Percentiles rank a stretch among this genome's conserved stretches.
Conservation (phyloP, 2,329 filamentous ascomycete species). For the Exophiala bonariae region DNA sequence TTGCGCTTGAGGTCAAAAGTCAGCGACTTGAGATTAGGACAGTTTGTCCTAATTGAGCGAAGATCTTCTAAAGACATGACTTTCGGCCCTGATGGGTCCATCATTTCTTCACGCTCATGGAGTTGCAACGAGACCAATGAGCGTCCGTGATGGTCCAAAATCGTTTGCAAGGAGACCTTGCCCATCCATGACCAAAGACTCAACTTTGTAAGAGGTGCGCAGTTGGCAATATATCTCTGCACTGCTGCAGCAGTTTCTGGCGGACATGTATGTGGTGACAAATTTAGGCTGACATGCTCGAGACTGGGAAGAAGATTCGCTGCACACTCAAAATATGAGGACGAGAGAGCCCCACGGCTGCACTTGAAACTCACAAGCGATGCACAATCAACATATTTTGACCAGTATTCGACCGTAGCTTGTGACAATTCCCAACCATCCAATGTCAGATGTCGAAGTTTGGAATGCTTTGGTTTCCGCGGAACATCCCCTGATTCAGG, state of each 20-base stretch:
- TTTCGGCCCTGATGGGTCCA: background rate
- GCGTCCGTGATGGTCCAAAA: constrained; percentile 19
- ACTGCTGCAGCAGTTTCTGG: constrained; percentile 2
- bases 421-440: constrained; percentile 18
- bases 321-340: constrained; percentile 18
- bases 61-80: constrained; percentile 14
- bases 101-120: constrained; percentile 18
- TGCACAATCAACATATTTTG: constrained; percentile 12
- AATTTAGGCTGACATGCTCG: constrained; percentile 20
- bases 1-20: constrained; percentile 19
- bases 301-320: constrained; percentile 13
- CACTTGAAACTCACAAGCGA: constrained; percentile 18
- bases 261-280: constrained; percentile 1
- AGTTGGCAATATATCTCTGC: constrained; percentile 17
- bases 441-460: constrained; percentile 18
- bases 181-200: constrained; percentile 27
- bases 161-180: constrained; percentile 11
- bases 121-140: constrained; percentile 18
- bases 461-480: constrained; percentile 3
- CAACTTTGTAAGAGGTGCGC: constrained; percentile 14
- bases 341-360: constrained; percentile 11
- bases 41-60: constrained; percentile 10
- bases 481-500: background rate
- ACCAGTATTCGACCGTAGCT: constrained; percentile 16
- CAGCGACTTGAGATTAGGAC: constrained; percentile 15